Base-by-base conservation (phyloP, 495 filamentous ascomycete species). In the Neurospora discreta region DNA sequence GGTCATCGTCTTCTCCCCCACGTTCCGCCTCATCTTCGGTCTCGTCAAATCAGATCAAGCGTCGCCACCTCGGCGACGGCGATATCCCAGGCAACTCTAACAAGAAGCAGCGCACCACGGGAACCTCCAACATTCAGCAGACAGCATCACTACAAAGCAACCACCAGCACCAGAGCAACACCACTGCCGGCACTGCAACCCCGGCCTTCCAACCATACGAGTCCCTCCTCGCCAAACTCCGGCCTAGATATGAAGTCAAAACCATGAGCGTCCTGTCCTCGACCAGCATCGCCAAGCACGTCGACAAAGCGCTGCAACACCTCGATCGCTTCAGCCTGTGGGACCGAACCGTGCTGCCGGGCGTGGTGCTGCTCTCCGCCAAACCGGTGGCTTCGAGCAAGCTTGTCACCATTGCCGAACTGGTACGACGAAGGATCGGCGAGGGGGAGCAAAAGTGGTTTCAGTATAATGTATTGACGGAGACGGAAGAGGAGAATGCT, bases 331-430 rank as follows among this genome's bases (percentile, higher is more conserved):
- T 80, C 71, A 78, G 76, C 69, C 77, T 77, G 0, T 77, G 79
- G 70, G 76, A 81, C 52, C 39, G 74, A 18, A 67, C 71, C 1
- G 75, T 81, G 0, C 72, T 77, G 0, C 80, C 80, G 1, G 79
- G 76, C 5, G 76, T 80, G 13, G 79, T 82, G 3, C 75, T 86
- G 13, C 75, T 92, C 18, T 82, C 84, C 72, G 87, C 89, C 33
- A 87, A 86, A 74, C 82, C 83, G 7, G 70, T 75, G 6, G 82
- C 82, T 3, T 82, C 86, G 9, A 78, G 81, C 73, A 93, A 93
- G 77, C 81, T 90, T 69, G 85, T 91, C 71, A 88, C 85, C 16
- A 84, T 92, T 30, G 83, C 85, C 39, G 90, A 92, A 79, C 87
- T 92, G 18, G 82, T 86, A 15, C 90, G 90, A 74, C 81, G 88